Conservation (phyloP, 108 stramenopile species). For the Nitzschia putrida region DNA sequence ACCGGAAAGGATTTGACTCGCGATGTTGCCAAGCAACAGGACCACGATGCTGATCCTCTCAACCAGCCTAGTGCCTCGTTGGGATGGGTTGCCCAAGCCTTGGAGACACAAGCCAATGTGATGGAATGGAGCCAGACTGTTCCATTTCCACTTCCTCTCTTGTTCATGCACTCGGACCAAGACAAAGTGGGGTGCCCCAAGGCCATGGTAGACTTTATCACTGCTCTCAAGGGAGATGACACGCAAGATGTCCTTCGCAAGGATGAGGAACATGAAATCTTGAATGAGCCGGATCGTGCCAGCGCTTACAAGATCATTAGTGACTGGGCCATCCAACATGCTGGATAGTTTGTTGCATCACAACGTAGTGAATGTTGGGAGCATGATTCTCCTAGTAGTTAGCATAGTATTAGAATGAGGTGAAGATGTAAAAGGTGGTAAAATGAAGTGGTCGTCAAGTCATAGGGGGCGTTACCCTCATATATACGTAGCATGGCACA, state of each 20-base stretch:
- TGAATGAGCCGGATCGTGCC: slow-evolving; percentile 23
- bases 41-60: slow-evolving; percentile 21
- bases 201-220: neutral
- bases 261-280: slow-evolving; percentile 28
- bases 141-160: slow-evolving; percentile 12
- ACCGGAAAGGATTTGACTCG: slow-evolving; percentile 12
- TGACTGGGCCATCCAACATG: slow-evolving; percentile 18
- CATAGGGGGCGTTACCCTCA: too few relatives aligned
- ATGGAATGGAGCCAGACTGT: neutral
- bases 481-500: too few relatives aligned
- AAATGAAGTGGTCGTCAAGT: too few relatives aligned
- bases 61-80: slow-evolving; percentile 6
- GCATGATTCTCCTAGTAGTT: too few relatives aligned
- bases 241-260: slow-evolving; percentile 15
- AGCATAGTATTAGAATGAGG: too few relatives aligned
- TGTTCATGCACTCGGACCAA: slow-evolving; percentile 16
- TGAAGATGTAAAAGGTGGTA: too few relatives aligned
- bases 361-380: too few relatives aligned
- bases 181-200: slow-evolving; percentile 21
- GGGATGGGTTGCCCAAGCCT: slow-evolving; percentile 19
- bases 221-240: slow-evolving; percentile 9
- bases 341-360: too few relatives aligned
- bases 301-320: slow-evolving; percentile 20
- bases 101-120: slow-evolving; percentile 13
- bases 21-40: slow-evolving; percentile 15